Evolutionary conservation across 495 filamentous ascomycete genomes (phyloP), one percentile per base, ranked within the genome.

Genomic region (Trichoderma reesei): DNA sequence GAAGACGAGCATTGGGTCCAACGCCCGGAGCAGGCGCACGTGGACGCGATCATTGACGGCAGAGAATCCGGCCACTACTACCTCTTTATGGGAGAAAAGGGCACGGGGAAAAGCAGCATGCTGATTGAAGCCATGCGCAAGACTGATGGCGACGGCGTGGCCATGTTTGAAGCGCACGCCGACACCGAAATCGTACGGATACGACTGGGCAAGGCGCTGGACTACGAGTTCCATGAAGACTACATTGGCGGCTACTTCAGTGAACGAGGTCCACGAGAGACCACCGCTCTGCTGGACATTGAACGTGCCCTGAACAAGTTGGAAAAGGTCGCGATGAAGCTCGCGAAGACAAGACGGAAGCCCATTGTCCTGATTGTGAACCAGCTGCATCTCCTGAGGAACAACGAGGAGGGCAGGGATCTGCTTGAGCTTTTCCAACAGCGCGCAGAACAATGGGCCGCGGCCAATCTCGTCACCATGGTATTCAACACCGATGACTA

Each of bases 231-330:
- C 65, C 82, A 86, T 63, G 80, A 86, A 70, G 92, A 95, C 72
- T 98, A 98, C 71, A 96, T 98, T 61, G 94, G 94, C 34, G 88
- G 87, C 34, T 86, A 98, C 37, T 98, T 98, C 78, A 92, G 88
- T 64, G 96, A 98, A 67, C 85, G 90, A 38, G 94, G 94, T 0
- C 94, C 95, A 0, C 84, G 94, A 20, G 94, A 98, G 68, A 90
- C 90, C 2, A 92, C 89, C 0, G 90, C 94, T 5, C 73, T 98
- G 18, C 78, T 98, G 14, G 94, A 98, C 68, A 96, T 98, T 61
- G 94, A 98, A 70, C 84, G 94, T 16, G 94, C 94, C 1, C 86
- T 98, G 74, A 98, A 98, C 80, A 97, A 98, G 73, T 76, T 98
- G 5, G 93, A 98, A 72, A 98, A 98, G 75, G 90, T 97, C 9